Conservation (phyloP, 305 asterid species). For the Fraxinus sp. region DNA sequence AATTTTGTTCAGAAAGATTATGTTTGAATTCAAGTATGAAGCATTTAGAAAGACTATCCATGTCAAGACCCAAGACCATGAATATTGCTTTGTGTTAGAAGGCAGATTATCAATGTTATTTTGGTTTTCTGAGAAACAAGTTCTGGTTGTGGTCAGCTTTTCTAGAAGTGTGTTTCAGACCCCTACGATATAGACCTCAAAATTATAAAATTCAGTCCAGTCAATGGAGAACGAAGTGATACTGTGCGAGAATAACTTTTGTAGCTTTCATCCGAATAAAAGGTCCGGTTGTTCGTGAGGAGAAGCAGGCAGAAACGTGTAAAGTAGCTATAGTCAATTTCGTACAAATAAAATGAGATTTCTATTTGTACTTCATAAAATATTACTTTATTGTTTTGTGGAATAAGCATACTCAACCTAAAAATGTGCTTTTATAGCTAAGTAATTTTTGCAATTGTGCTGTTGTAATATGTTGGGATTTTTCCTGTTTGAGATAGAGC, state of each 20-base stretch:
- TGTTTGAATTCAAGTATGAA: background rate
- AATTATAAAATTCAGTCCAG: background rate
- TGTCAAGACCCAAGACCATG: background rate
- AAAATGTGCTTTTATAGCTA: background rate
- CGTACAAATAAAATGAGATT: background rate
- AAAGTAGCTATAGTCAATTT: background rate
- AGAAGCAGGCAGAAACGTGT: background rate
- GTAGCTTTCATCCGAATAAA: background rate
- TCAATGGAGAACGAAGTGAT: background rate
- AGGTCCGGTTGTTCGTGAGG: background rate
- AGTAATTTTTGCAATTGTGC: background rate
- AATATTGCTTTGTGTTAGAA: background rate
- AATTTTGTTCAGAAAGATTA: background rate
- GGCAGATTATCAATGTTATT: background rate
- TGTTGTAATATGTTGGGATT: background rate
- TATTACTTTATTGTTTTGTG: background rate
- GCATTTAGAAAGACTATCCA: background rate
- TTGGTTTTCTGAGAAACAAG: background rate
- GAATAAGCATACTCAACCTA: background rate
- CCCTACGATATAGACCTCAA: background rate
- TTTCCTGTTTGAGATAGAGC: constrained; percentile 1
- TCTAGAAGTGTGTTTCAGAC: background rate
- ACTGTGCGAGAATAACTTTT: background rate
- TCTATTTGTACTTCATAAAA: background rate
- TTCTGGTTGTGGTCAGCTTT: background rate